phyloP scores from a whole-genome alignment of 106 monocot species.

The Acorus calamus region DNA sequence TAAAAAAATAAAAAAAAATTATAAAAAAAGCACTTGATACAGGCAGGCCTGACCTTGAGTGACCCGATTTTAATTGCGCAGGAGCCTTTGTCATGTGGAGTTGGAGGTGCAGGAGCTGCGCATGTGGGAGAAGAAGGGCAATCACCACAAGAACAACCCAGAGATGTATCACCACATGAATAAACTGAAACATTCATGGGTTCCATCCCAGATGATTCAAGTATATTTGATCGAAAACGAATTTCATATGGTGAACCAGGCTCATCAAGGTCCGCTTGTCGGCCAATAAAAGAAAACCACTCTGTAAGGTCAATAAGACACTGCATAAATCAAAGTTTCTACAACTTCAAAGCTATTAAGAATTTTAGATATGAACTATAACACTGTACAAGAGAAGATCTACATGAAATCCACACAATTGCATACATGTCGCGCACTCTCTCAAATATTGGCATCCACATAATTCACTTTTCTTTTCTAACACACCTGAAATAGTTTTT shows the following conservation, averaged over 20 bases:
- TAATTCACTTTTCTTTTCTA: too few relatives aligned
- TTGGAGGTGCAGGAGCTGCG: conserved; percentile 14
- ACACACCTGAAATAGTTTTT: too few relatives aligned
- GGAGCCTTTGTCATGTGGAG: conserved; percentile 26
- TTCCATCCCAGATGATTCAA: conserved; percentile 42
- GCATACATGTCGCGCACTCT: too few relatives aligned
- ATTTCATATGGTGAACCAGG: conserved; percentile 86
- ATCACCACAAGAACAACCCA: conserved; percentile 98
- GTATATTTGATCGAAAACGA: conserved; percentile 41
- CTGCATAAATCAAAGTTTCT: not conserved
- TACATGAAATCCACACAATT: too few relatives aligned
- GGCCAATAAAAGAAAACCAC: conserved; percentile 80
- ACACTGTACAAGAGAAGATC: too few relatives aligned
- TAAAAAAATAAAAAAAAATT: too few relatives aligned
- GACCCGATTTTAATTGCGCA: conserved; percentile 65
- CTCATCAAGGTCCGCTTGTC: conserved; percentile 38
- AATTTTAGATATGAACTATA: not conserved
- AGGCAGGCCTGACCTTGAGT: conserved; percentile 34
- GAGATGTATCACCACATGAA: conserved; percentile 75
- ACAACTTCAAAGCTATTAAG: conserved; percentile 4
- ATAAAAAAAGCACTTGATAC: too few relatives aligned
- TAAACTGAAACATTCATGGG: conserved; percentile 65
- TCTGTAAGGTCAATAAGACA: conserved; percentile 22
- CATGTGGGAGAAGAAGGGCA: conserved; percentile 76
- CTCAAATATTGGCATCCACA: too few relatives aligned